Evolutionary conservation across 75 land plant genomes (phyloP), one percentile per base, ranked within the genome.

Genomic region (Isoetes taiwanensis): DNA sequence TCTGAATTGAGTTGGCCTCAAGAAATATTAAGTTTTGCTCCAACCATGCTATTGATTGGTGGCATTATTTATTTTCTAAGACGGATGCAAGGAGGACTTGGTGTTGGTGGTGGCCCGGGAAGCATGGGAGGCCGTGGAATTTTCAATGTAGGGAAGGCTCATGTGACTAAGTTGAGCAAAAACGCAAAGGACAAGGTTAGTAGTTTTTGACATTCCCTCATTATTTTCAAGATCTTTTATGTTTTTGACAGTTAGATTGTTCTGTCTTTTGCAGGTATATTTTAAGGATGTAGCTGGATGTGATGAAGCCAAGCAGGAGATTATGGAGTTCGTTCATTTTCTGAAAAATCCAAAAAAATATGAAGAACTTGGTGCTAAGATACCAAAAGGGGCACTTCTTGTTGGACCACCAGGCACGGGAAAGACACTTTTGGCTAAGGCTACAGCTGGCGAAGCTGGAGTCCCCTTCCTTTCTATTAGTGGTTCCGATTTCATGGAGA

Each of bases 401-500:
- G 83, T 86, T 0, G 91, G 86, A 24, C 91, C 91, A 50, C 86
- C 91, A 23, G 91, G 91, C 20, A 86, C 91, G 6, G 90, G 90
- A 16, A 85, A 85, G 58, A 86, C 91, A 23, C 80, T 86, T 55
- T 67, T 86, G 24, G 91, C 84, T 30, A 86, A 86, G 66, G 93
- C 93, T 54, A 83, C 88, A 43, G 93, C 93, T n/a, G 93, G 93
- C 6, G 93, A 86, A 67, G 82, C 88, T 27, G 80, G 74, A 40
- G 93, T 86, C 12, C 93, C 93, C 30, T 86, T 86, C 54, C 56
- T 86, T 10, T 80, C 93, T 5, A 86, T 86, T 41, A 77, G 81
- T 67, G 93, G 93, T 68, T 83, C 93, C 32, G 93, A 86, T 64
- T 86, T 86, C 59, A 86, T 86, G 83, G 91, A 86, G 56, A 86